These are phyloP conservation scores for Xylaria sp. DNA, from an alignment of 2,329 filamentous ascomycete genomes.

Conservation along the genomic window DNA sequence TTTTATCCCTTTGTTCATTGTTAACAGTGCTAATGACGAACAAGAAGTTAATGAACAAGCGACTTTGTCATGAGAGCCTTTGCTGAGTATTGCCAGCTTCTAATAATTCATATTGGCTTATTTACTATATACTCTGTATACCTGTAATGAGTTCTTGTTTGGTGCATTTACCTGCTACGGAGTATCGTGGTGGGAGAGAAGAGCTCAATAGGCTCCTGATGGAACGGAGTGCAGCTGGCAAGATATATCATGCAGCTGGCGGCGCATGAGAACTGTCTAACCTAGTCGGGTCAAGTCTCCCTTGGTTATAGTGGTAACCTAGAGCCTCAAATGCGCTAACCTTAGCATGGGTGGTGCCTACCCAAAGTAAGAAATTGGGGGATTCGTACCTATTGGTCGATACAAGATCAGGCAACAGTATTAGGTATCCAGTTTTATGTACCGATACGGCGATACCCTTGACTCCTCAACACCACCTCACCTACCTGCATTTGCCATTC, in stretches of 20 bases:
- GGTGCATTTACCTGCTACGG: not conserved
- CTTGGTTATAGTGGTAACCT: not conserved
- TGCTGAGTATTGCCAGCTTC: not conserved
- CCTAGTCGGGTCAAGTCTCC: not conserved
- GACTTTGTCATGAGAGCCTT: not conserved
- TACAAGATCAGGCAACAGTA: conserved; percentile 37
- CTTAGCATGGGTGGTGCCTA: conserved; percentile 10
- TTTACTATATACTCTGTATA: not conserved
- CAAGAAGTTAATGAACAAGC: not conserved
- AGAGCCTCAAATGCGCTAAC: conserved; percentile 21
- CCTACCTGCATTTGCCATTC: too few species aligned
- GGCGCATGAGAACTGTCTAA: not conserved
- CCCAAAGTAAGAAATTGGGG: not conserved
- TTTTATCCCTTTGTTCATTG: conserved; percentile 5
- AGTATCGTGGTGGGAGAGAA: not conserved
- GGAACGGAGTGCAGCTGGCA: not conserved
- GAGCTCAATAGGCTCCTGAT: not conserved
- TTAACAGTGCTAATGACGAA: not conserved
- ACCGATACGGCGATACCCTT: not conserved
- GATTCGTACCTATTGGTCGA: not conserved
- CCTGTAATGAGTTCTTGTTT: not conserved
- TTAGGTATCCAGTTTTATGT: conserved; percentile 19
- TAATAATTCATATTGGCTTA: not conserved
- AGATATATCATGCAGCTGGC: conserved; percentile 13
- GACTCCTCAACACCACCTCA: not conserved